Evolutionary conservation across 2,329 filamentous ascomycete genomes (phyloP), one percentile per base, ranked within the genome.

Genomic region (Microascus cirrosus): DNA sequence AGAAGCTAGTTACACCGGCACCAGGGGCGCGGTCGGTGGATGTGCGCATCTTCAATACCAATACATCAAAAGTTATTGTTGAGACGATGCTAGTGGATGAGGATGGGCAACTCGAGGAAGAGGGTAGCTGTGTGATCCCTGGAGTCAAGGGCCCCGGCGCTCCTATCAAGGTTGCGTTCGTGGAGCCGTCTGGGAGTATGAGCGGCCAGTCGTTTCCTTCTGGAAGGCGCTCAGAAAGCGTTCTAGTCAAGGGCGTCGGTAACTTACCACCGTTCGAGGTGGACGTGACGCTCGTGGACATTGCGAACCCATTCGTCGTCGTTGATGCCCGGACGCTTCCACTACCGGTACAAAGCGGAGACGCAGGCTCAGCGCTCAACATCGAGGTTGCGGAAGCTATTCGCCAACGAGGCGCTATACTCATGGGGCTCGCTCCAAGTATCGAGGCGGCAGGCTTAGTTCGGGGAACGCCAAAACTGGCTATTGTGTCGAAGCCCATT

Each of bases 121-220:
- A 70, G 2, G 83, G 82, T 0, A 70, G 77, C 18, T 84, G 79
- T 61, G 65, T 67, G 1, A 84, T 87, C 20, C 82, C 83, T 35
- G 84, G 84, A 0, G 83, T 86, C 0, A 78, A 39, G 74, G 79
- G 10, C 1, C 73, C 73, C 0, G 81, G 74, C 0, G 77, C 81
- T 1, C 73, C 75, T 55, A 78, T 87, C 60, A 77, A 75, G 56
- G 72, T 86, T 13, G 77, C 79, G 2, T 87, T 86, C 60, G 67
- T 82, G 18, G 69, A 81, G 28, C 84, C 83, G 0, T 80, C 74
- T 1, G 83, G 83, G 0, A 81, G 81, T 54, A 82, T 82, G 68
- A 86, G 83, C 0, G 79, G 78, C 3, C 76, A 74, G 60, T 64
- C 82, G 0, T 72, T 86, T 10, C 84, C 84, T 0, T 84, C 82